Evolutionary conservation across 2,329 filamentous ascomycete genomes (phyloP).

Genomic region (Coniochaeta sp.): DNA sequence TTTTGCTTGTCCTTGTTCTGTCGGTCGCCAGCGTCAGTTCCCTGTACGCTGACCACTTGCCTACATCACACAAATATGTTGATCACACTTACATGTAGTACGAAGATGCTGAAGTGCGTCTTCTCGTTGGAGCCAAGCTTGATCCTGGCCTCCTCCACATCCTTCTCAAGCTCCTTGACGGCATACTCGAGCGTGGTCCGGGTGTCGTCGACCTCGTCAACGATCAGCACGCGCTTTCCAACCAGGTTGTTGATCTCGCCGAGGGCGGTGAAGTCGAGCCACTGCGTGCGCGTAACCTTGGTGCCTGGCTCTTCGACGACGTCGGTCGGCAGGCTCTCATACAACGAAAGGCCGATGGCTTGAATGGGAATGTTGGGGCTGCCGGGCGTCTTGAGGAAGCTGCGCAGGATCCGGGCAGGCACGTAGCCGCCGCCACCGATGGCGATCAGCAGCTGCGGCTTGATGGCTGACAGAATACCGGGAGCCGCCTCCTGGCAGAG

Average conservation of each 20-base stretch:
- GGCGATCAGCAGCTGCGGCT: constrained; percentile 95
- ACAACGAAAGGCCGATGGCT: constrained; percentile 94
- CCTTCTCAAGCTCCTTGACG: constrained; percentile 88
- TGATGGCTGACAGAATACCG: constrained; percentile 74
- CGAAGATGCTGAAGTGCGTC: constrained; percentile 91
- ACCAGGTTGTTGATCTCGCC: constrained; percentile 81
- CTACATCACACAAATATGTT: background rate
- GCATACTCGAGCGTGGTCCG: constrained; percentile 91
- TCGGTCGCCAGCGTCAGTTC: background rate
- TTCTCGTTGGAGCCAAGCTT: constrained; percentile 59
- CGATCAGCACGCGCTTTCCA: constrained; percentile 85
- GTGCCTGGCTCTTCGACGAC: constrained; percentile 74
- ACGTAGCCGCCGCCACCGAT: constrained; percentile 98
- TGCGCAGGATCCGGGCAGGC: constrained; percentile 90
- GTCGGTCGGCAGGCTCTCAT: constrained; percentile 66
- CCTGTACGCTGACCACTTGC: background rate
- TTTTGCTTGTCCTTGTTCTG: constrained; percentile 97
- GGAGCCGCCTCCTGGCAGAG: constrained; percentile 83
- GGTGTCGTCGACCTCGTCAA: constrained; percentile 94
- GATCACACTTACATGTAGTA: constrained; percentile 66
- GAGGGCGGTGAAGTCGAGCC: constrained; percentile 83
- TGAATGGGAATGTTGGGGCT: constrained; percentile 96
- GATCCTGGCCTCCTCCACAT: constrained; percentile 74
- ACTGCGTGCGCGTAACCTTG: constrained; percentile 95
- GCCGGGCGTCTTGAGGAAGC: constrained; percentile 87